Conservation (phyloP, 228 moss, liverwort and hornwort genomes). For the Sphagnum fallax region DNA sequence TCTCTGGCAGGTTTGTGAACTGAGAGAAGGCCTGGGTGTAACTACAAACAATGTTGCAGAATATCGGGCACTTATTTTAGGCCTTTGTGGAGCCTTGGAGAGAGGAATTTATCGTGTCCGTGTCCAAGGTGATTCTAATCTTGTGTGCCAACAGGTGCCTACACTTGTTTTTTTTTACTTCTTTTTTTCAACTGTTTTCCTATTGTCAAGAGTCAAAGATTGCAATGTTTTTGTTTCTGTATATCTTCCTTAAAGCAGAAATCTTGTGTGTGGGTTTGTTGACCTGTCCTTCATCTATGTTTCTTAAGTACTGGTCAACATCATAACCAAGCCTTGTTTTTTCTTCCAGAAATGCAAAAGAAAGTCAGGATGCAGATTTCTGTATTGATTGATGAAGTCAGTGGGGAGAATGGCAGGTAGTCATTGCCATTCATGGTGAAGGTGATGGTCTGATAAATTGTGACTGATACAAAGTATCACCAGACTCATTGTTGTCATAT, state of each 20-base stretch:
- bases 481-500: background rate
- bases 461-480: background rate
- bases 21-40: slow-evolving; percentile 80
- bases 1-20: slow-evolving; percentile 53
- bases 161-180: background rate
- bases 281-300: background rate
- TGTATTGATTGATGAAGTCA: background rate
- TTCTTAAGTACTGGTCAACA: too few species aligned
- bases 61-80: slow-evolving; percentile 84
- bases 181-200: too few species aligned
- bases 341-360: too few species aligned
- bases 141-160: slow-evolving; percentile 85
- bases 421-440: too few species aligned
- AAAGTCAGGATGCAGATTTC: background rate
- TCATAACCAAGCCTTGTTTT: too few species aligned
- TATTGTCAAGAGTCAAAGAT: background rate
- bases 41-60: slow-evolving; percentile 97
- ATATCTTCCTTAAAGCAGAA: background rate
- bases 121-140: slow-evolving; percentile 88
- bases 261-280: background rate
- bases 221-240: background rate
- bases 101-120: slow-evolving; percentile 75
- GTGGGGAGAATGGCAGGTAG: background rate
- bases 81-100: slow-evolving; percentile 72
- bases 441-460: too few species aligned